phyloP scores from a whole-genome alignment of 139 green algal species.

The Tetratostichococcus sp. region DNA sequence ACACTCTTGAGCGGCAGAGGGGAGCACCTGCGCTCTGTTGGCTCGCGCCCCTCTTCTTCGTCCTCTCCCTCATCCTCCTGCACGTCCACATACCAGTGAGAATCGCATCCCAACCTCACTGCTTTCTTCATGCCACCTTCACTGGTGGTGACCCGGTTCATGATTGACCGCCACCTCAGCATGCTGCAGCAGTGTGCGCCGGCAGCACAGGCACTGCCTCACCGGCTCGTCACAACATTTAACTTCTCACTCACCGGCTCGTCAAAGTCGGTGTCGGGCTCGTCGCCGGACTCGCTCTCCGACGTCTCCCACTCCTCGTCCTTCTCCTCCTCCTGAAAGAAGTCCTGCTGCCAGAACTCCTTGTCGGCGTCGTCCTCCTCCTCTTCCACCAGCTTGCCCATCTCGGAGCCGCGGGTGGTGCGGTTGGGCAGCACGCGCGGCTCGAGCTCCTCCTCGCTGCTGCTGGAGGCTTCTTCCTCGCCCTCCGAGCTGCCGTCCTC shows the following conservation, averaged over 20 bases:
- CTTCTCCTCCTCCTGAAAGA: constrained; percentile 64
- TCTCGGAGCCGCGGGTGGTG: constrained; percentile 39
- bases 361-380: constrained; percentile 59
- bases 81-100: too few relatives aligned
- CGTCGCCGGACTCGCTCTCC: constrained; percentile 60
- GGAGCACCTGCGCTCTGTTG: background rate
- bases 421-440: constrained; percentile 37
- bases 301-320: constrained; percentile 63
- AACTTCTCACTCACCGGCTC: constrained; percentile 60
- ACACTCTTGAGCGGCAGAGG: too few relatives aligned
- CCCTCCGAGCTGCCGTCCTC: background rate
- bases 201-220: too few relatives aligned
- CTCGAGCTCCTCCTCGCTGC: background rate
- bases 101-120: too few relatives aligned
- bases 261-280: constrained; percentile 75
- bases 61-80: constrained; percentile 38
- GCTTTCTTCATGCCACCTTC: too few relatives aligned
- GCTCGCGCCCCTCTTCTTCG: constrained; percentile 25
- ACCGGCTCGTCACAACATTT: too few relatives aligned
- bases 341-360: constrained; percentile 87
- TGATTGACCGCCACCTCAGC: too few relatives aligned
- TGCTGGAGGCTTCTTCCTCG: constrained; percentile 1
- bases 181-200: too few relatives aligned
- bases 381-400: constrained; percentile 30
- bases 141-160: too few relatives aligned